Conservation (phyloP, 2,329 filamentous ascomycete species). For the Cladophialophora psammophila region DNA sequence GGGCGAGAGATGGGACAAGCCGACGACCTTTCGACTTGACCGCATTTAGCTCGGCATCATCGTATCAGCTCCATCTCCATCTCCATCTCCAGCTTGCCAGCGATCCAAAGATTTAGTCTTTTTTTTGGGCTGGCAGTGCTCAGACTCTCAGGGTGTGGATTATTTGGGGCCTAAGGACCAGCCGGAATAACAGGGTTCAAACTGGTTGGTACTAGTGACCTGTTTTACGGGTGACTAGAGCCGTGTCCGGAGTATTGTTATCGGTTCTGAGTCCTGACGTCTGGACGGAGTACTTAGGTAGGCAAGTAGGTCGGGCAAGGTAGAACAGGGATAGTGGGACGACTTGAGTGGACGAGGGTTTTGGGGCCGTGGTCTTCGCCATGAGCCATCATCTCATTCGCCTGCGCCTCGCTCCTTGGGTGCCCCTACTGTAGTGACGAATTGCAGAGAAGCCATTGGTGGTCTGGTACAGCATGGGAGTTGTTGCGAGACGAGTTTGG, state of each 20-base stretch:
- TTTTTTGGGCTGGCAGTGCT: constrained; percentile 18
- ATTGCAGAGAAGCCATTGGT: background rate
- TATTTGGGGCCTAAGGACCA: constrained; percentile 12
- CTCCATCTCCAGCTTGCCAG: background rate
- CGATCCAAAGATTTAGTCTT: constrained; percentile 19
- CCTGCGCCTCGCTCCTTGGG: constrained; percentile 10
- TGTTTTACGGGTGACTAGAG: constrained; percentile 10
- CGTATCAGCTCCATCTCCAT: constrained; percentile 12
- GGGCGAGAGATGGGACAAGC: constrained; percentile 6
- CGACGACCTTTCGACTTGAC: constrained; percentile 10
- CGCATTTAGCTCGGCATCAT: constrained; percentile 26
- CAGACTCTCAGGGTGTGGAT: constrained; percentile 9
- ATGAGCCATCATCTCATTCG: constrained; percentile 13
- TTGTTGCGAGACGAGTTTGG: background rate
- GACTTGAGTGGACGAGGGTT: constrained; percentile 13
- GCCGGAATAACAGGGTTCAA: constrained; percentile 10
- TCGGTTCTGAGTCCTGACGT: constrained; percentile 6
- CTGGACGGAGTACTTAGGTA: background rate
- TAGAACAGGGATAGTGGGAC: constrained; percentile 9
- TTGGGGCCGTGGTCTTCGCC: constrained; percentile 17
- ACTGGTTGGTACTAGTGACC: constrained; percentile 4
- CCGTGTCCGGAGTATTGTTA: background rate
- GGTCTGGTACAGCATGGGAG: background rate
- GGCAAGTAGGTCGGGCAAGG: background rate
- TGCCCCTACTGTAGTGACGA: background rate